A percentile compares a stretch with the other conserved stretches of the same genome.
Conservation (phyloP, 768 basidiomycete genomes). For the Termitomyces sp. region DNA sequence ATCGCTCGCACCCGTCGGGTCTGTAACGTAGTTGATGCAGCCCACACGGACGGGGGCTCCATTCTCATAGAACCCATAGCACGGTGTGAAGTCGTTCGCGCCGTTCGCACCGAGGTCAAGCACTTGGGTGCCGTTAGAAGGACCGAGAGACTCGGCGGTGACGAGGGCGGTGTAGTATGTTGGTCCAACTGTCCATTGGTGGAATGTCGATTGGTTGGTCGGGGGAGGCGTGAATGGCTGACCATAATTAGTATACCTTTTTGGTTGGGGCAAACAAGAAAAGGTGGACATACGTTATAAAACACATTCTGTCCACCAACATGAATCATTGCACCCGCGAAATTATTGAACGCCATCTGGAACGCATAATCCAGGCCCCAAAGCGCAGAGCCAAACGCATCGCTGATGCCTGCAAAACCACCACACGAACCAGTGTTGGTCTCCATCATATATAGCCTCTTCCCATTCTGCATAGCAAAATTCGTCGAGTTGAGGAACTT, state of each 20-base stretch:
- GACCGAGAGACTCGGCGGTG: constrained; percentile 64
- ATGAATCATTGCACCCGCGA: constrained; percentile 44
- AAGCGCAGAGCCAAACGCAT: constrained; percentile 57
- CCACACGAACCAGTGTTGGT: constrained; percentile 69
- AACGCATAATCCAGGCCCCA: constrained; percentile 62
- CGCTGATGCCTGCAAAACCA: constrained; percentile 58
- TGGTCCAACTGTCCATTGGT: constrained; percentile 70
- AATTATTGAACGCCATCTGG: constrained; percentile 52
- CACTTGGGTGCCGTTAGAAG: constrained; percentile 55
- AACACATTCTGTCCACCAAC: constrained; percentile 59
- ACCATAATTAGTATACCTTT: constrained; percentile 24
- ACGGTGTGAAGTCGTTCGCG: constrained; percentile 44
- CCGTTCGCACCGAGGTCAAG: constrained; percentile 54
- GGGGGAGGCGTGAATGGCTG: constrained; percentile 16
- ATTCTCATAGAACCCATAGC: constrained; percentile 73
- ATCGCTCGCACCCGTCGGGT: constrained; percentile 48
- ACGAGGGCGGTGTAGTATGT: constrained; percentile 70
- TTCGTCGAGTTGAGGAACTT: constrained; percentile 47
- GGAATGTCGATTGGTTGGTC: constrained; percentile 47
- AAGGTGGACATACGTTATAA: constrained; percentile 61
- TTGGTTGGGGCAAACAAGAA: constrained; percentile 7
- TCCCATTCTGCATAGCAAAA: constrained; percentile 34
- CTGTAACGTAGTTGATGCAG: constrained; percentile 69
- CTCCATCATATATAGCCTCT: constrained; percentile 62
- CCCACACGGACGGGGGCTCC: constrained; percentile 54